phyloP scores from a whole-genome alignment of 2,329 filamentous ascomycete species.

The Metarhizium anisopliae region DNA sequence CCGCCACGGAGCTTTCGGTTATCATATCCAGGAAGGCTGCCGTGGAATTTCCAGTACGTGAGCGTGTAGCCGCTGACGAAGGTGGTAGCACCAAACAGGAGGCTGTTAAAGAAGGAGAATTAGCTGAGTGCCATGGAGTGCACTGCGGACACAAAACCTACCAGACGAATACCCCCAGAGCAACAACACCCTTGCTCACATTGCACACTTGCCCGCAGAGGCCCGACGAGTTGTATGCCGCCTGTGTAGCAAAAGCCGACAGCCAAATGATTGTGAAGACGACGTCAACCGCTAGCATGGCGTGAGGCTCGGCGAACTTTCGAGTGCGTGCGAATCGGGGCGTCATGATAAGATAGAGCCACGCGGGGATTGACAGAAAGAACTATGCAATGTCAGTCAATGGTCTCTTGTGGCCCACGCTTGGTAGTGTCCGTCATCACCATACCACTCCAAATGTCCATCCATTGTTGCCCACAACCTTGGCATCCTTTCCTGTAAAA shows the following conservation, averaged over 20 bases:
- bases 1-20: slow-evolving; percentile 31
- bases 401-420: not conserved
- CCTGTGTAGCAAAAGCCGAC: slow-evolving; percentile 57
- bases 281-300: slow-evolving; percentile 50
- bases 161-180: slow-evolving; percentile 53
- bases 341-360: slow-evolving; percentile 57
- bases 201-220: slow-evolving; percentile 47
- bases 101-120: slow-evolving; percentile 23
- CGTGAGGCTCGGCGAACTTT: slow-evolving; percentile 52
- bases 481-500: slow-evolving; percentile 38
- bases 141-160: slow-evolving; percentile 26
- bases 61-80: slow-evolving; percentile 51
- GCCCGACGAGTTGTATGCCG: slow-evolving; percentile 50
- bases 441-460: slow-evolving; percentile 58
- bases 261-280: slow-evolving; percentile 54
- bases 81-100: slow-evolving; percentile 45
- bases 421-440: slow-evolving; percentile 1
- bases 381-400: slow-evolving; percentile 33
- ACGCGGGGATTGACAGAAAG: slow-evolving; percentile 54
- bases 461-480: slow-evolving; percentile 47
- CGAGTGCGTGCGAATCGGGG: slow-evolving; percentile 54
- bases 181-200: slow-evolving; percentile 56
- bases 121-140: not conserved
- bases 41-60: slow-evolving; percentile 53
- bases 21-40: slow-evolving; percentile 53